Evolutionary conservation across 2,329 filamentous ascomycete species (phyloP).

Genomic region (Parascedosporium putredinis): DNA sequence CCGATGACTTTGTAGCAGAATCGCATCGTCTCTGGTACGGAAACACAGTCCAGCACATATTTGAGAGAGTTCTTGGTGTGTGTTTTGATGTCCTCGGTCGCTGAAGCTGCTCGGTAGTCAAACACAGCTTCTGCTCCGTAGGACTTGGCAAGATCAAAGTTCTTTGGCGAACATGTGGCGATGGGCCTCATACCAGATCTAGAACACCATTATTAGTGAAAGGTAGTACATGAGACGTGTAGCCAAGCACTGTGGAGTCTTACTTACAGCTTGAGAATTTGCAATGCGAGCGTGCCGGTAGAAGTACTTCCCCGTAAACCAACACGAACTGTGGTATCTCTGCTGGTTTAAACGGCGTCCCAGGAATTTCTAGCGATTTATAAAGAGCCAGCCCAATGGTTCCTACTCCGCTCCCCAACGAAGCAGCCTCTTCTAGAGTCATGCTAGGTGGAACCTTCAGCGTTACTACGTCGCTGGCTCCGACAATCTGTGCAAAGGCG

Average conservation of each 20-base stretch:
- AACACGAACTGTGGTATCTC: slow-evolving; percentile 12
- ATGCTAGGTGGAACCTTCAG: slow-evolving; percentile 12
- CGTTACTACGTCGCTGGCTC: slow-evolving; percentile 9
- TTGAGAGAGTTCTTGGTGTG: slow-evolving; percentile 26
- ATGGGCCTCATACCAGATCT: slow-evolving; percentile 10
- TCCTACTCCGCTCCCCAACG: slow-evolving; percentile 9
- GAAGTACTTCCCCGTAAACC: slow-evolving; percentile 15
- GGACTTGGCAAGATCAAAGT: slow-evolving; percentile 23
- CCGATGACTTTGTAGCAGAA: slow-evolving; percentile 28
- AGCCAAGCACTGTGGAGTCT: slow-evolving; percentile 8
- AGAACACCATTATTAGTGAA: neutral
- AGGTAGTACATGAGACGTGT: neutral
- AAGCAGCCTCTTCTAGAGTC: slow-evolving; percentile 13
- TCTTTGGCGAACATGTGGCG: slow-evolving; percentile 17
- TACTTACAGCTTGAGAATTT: slow-evolving; percentile 18
- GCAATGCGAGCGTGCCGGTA: slow-evolving; percentile 15
- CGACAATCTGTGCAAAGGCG: slow-evolving; percentile 15
- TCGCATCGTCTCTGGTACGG: slow-evolving; percentile 18
- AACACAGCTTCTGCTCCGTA: slow-evolving; percentile 30
- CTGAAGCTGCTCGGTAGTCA: slow-evolving; percentile 22
- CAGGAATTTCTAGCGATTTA: slow-evolving; percentile 13
- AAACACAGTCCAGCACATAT: slow-evolving; percentile 28
- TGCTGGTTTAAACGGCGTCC: slow-evolving; percentile 10
- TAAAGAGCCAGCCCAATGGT: slow-evolving; percentile 15
- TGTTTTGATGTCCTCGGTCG: slow-evolving; percentile 20